phyloP scores from a whole-genome alignment of 352 stramenopile species.

The Thraustochytrium sp. region DNA sequence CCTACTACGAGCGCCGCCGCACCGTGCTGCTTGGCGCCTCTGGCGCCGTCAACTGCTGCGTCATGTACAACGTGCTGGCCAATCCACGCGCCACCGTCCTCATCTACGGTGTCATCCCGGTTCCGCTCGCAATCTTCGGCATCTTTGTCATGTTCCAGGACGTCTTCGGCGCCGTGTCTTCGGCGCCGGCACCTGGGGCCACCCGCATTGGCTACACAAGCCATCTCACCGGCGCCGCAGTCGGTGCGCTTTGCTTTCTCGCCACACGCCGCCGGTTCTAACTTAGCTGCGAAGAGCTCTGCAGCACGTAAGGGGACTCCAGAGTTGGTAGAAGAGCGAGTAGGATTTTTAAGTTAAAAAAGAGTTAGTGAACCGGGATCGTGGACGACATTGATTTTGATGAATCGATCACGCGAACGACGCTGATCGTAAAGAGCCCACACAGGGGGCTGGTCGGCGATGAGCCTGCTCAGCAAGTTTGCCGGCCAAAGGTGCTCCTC shows the following conservation, averaged over 20 bases:
- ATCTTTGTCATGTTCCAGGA: conserved; percentile 37
- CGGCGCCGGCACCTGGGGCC: background rate
- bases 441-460: too few species aligned
- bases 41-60: conserved; percentile 2
- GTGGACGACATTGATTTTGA: too few species aligned
- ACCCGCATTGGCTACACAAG: conserved; percentile 27
- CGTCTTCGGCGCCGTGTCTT: background rate
- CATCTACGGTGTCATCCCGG: background rate
- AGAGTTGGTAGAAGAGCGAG: too few species aligned
- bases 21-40: background rate
- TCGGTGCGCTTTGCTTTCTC: background rate
- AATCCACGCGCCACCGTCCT: background rate
- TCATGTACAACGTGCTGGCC: conserved; percentile 3
- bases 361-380: too few species aligned
- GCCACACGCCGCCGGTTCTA: background rate
- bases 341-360: too few species aligned
- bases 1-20: background rate
- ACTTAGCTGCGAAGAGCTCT: background rate
- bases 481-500: too few species aligned
- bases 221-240: background rate
- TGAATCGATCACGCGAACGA: too few species aligned
- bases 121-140: background rate
- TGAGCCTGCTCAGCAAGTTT: too few species aligned
- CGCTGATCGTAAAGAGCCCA: too few species aligned
- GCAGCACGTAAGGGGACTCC: too few species aligned